phyloP scores from a whole-genome alignment of 257 asterid genomes.

The Echites panduratus region DNA sequence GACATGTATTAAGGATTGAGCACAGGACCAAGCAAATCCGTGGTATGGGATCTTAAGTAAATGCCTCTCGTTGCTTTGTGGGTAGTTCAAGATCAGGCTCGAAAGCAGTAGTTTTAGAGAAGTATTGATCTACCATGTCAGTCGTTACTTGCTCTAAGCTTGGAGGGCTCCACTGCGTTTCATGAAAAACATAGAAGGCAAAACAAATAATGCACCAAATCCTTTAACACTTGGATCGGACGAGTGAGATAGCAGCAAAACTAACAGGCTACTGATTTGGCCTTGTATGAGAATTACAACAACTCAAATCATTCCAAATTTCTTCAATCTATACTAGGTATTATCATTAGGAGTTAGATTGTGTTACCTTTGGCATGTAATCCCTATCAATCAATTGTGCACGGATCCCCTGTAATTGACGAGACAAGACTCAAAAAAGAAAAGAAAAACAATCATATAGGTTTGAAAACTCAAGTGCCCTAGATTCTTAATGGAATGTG shows the following conservation, averaged over 20 bases:
- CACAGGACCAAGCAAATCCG: neutral
- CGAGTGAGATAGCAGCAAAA: neutral
- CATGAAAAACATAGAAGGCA: slow-evolving; percentile 3
- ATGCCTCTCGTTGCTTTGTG: slow-evolving; percentile 70
- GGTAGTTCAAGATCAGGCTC: slow-evolving; percentile 91
- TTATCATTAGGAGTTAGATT: neutral
- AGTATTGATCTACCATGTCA: slow-evolving; percentile 88
- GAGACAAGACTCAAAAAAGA: neutral
- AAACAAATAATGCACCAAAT: neutral
- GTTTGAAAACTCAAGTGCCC: slow-evolving; percentile 1
- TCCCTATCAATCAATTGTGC: slow-evolving; percentile 79
- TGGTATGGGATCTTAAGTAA: neutral
- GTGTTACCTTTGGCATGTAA: slow-evolving; percentile 67
- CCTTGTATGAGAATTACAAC: neutral
- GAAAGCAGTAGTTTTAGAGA: slow-evolving; percentile 47
- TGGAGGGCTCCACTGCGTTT: slow-evolving; percentile 93
- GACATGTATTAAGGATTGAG: neutral
- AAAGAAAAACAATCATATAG: slow-evolving; percentile 7
- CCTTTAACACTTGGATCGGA: neutral
- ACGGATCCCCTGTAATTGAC: slow-evolving; percentile 60
- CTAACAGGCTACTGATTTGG: neutral
- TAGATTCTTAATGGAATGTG: slow-evolving; percentile 3
- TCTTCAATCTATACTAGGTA: neutral
- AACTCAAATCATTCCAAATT: neutral
- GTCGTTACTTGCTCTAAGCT: slow-evolving; percentile 66